Evolutionary conservation across 2,329 filamentous ascomycete species (phyloP), one percentile per base, ranked within the genome.

Genomic region (Alternaria postmessia): DNA sequence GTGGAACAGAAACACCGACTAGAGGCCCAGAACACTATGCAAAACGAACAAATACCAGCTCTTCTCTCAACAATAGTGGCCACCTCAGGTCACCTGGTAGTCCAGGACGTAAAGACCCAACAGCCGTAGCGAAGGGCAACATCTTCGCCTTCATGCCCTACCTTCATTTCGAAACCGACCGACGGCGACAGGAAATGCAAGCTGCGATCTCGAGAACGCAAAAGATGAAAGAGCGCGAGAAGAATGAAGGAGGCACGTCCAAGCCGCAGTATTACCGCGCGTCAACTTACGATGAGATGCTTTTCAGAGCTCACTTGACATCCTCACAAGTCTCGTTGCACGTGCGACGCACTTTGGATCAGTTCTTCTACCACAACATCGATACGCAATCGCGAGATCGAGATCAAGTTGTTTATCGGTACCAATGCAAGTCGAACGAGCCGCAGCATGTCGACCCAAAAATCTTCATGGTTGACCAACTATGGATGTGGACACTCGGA

Each of bases 391-490:
- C 78, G 8, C 83, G 88, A 36, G 88, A 90, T 64, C 79, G 80
- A 32, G 87, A 89, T 65, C 88, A 90, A 70, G 88, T 90, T 1
- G 87, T 90, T 1, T 89, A 86, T 69, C 82, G 88, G 11, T 89
- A 89, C 64, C 82, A 84, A 63, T 79, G 75, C 34, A 79, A 80
- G 53, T 60, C 65, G 11, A 42, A 64, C 16, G 57, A 76, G 28
- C 68, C 70, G 42, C 72, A 71, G 16, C 69, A 70, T 73, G 77
- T 75, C 2, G 85, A 87, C 56, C 81, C 82, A 1, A 88, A 88
- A 61, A 84, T 89, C 3, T 88, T 88, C 71, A 89, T 89, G 87
- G 88, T 90, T 0, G 88, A 90, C 70, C 88, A 90, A 66, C 78
- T 91, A 2, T 90, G 88, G 88, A 83, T 90, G 71, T 89, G 87